phyloP scores from a whole-genome alignment of 257 asterid genomes.

The Salvia rosmarinus region DNA sequence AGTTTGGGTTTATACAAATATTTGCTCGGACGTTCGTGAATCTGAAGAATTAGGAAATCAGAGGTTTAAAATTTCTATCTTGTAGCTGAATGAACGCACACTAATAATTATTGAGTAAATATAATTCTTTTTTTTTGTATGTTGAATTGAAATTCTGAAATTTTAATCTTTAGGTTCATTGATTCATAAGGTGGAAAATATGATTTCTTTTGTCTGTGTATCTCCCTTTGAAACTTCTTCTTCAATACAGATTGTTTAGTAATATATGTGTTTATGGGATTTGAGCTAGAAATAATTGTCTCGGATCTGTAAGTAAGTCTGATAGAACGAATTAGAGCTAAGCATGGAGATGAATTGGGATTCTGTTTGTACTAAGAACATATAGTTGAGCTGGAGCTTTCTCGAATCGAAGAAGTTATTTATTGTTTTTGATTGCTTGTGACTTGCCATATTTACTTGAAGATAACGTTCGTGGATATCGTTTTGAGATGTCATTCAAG shows the following conservation, averaged over 20 bases:
- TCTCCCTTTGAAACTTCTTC: constrained; percentile 22
- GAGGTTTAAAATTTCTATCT: background rate
- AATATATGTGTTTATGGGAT: constrained; percentile 3
- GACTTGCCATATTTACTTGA: constrained; percentile 2
- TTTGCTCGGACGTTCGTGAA: background rate
- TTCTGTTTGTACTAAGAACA: background rate
- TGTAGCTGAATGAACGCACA: constrained; percentile 8
- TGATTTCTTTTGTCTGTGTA: constrained; percentile 11
- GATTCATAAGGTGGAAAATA: background rate
- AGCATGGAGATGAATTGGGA: too few relatives aligned
- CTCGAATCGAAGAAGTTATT: background rate
- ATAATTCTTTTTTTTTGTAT: background rate
- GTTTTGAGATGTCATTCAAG: constrained; percentile 74
- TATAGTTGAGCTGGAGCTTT: background rate
- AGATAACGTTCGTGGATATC: constrained; percentile 30
- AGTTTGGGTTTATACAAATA: too few relatives aligned
- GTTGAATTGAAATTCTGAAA: background rate
- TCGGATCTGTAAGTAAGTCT: too few relatives aligned
- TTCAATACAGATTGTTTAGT: background rate
- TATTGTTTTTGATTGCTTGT: constrained; percentile 4
- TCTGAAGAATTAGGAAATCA: constrained; percentile 16
- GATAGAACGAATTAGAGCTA: too few relatives aligned
- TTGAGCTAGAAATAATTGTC: constrained; percentile 5
- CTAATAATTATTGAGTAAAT: background rate
- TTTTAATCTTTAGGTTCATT: constrained; percentile 6